Evolutionary conservation across 2,329 filamentous ascomycete species (phyloP).

Genomic region (Ophiosphaerella narmari): DNA sequence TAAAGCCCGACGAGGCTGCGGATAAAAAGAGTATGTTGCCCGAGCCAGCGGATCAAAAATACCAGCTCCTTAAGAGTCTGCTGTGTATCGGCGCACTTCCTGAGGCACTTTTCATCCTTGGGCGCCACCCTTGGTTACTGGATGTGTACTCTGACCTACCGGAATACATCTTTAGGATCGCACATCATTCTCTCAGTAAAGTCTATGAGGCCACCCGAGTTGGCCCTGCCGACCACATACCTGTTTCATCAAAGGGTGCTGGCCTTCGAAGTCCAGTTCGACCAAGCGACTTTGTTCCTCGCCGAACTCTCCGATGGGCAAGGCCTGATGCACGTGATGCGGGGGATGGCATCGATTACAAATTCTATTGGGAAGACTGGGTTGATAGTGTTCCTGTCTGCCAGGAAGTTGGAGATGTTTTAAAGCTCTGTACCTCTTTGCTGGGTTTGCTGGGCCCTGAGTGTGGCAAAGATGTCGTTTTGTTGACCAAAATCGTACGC

Average conservation of each 20-base stretch:
- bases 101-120: slow-evolving; percentile 89
- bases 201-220: slow-evolving; percentile 65
- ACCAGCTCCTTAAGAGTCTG: slow-evolving; percentile 79
- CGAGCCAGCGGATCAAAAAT: slow-evolving; percentile 86
- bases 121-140: slow-evolving; percentile 89
- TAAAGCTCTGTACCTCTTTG: slow-evolving; percentile 81
- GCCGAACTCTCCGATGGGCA: slow-evolving; percentile 79
- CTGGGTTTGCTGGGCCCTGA: slow-evolving; percentile 85
- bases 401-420: slow-evolving; percentile 87
- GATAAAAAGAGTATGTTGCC: slow-evolving; percentile 59
- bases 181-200: slow-evolving; percentile 79
- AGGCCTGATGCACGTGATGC: slow-evolving; percentile 77
- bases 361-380: slow-evolving; percentile 99
- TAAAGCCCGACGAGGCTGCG: slow-evolving; percentile 47
- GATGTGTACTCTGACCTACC: slow-evolving; percentile 83
- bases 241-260: slow-evolving; percentile 45
- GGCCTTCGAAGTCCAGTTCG: slow-evolving; percentile 65
- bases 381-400: slow-evolving; percentile 90
- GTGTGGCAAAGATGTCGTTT: slow-evolving; percentile 79
- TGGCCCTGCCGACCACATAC: slow-evolving; percentile 48
- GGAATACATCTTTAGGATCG: slow-evolving; percentile 80
- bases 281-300: slow-evolving; percentile 60
- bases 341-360: slow-evolving; percentile 75
- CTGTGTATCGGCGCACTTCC: slow-evolving; percentile 90
- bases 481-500: slow-evolving; percentile 81